Conservation (phyloP, 2,329 filamentous ascomycete genomes). For the Emericellopsis cladophorae region DNA sequence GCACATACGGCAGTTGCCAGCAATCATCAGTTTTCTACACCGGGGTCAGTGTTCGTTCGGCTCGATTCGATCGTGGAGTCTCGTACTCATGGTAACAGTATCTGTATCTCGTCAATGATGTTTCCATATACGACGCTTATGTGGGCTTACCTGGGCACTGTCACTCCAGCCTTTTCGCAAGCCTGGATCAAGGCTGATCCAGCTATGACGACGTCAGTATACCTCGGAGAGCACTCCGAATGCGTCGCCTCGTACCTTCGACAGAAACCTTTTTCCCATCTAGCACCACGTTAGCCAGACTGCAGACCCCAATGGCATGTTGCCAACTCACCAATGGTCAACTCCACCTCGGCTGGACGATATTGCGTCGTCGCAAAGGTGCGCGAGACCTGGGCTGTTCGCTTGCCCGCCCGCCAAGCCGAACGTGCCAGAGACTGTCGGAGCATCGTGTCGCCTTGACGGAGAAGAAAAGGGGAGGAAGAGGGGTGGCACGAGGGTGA, state of each 20-base stretch:
- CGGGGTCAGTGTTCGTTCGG: slow-evolving; percentile 23
- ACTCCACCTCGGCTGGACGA: slow-evolving; percentile 83
- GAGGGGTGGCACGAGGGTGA: slow-evolving; percentile 12
- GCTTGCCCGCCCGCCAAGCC: slow-evolving; percentile 52
- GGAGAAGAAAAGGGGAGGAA: slow-evolving; percentile 23
- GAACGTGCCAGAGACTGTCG: slow-evolving; percentile 56
- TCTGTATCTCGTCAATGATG: slow-evolving; percentile 14
- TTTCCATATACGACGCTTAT: background rate
- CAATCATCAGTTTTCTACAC: slow-evolving; percentile 87
- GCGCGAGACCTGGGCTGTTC: slow-evolving; percentile 50
- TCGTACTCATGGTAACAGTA: slow-evolving; percentile 97
- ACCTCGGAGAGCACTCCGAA: slow-evolving; percentile 7
- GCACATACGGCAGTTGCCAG: slow-evolving; percentile 99
- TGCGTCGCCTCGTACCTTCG: slow-evolving; percentile 54
- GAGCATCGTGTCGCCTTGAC: slow-evolving; percentile 54
- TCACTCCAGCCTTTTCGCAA: slow-evolving; percentile 92
- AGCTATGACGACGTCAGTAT: slow-evolving; percentile 46
- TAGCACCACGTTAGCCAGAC: slow-evolving; percentile 26
- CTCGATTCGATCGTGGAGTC: slow-evolving; percentile 8
- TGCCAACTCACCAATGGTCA: slow-evolving; percentile 65
- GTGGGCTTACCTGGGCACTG: slow-evolving; percentile 61
- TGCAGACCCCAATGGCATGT: slow-evolving; percentile 15
- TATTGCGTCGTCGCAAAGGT: slow-evolving; percentile 70
- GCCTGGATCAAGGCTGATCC: slow-evolving; percentile 96
- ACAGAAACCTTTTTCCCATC: slow-evolving; percentile 98